Conservation (phyloP, 345 rosid genomes). For the Microthlaspi erraticum region DNA sequence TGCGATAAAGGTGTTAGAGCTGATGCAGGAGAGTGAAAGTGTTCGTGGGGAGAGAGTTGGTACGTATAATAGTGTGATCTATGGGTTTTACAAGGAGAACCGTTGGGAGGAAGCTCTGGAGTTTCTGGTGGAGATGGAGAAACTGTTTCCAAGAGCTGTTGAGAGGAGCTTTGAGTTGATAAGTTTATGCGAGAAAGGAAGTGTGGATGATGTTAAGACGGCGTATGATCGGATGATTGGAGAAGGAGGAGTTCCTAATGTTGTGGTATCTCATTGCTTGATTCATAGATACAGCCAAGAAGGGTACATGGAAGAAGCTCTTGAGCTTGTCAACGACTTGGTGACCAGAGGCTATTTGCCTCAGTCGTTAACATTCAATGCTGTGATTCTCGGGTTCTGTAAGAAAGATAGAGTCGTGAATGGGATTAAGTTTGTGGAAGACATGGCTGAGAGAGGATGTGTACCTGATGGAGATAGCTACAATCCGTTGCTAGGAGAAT, state of each 20-base stretch:
- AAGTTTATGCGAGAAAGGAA: conserved; percentile 56
- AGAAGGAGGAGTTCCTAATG: conserved; percentile 61
- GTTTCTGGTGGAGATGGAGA: conserved; percentile 64
- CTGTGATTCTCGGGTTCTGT: conserved; percentile 61
- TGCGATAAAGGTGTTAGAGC: conserved; percentile 70
- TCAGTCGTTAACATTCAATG: conserved; percentile 57
- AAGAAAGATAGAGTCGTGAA: conserved; percentile 57
- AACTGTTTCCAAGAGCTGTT: conserved; percentile 69
- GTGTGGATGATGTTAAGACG: conserved; percentile 53
- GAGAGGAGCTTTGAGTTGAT: conserved; percentile 65
- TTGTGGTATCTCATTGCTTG: conserved; percentile 61
- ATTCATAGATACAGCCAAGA: conserved; percentile 59
- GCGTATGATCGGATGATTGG: conserved; percentile 57
- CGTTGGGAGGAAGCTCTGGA: conserved; percentile 65
- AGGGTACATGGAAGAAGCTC: conserved; percentile 51
- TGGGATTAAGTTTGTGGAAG: conserved; percentile 66
- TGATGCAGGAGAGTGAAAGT: conserved; percentile 66
- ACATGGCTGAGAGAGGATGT: conserved; percentile 66
- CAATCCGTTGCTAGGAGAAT: conserved; percentile 49
- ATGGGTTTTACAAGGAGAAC: conserved; percentile 68
- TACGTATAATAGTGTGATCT: conserved; percentile 69
- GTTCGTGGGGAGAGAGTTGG: conserved; percentile 47
- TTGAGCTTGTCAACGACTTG: conserved; percentile 69
- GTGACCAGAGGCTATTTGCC: conserved; percentile 53
- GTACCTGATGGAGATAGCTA: conserved; percentile 56